Conservation (phyloP, 352 stramenopile genomes). For the Thraustochytrium striatum region DNA sequence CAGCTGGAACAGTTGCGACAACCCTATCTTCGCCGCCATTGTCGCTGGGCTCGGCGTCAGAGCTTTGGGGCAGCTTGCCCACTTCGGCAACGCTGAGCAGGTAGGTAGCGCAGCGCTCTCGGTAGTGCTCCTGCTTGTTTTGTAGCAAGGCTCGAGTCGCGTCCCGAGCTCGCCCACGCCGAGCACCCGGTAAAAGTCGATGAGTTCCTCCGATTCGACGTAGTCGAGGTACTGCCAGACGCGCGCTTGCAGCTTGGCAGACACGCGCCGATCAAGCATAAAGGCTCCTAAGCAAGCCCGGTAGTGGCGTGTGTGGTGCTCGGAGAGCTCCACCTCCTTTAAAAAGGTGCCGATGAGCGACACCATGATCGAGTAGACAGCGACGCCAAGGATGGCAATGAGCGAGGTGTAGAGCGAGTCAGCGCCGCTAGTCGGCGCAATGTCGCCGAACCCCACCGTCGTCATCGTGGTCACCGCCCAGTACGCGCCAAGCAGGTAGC, state of each 20-base stretch:
- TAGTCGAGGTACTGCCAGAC: conserved; percentile 17
- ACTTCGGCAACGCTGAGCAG: no score
- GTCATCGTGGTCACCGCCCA: conserved; percentile 43
- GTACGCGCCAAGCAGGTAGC: conserved; percentile 23
- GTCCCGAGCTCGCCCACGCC: no score
- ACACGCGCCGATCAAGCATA: conserved; percentile 25
- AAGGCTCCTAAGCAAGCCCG: conserved; percentile 20
- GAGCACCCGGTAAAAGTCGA: conserved; percentile 8
- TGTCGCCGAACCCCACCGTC: conserved; percentile 39
- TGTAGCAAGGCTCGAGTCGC: no score
- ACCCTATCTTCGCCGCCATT: no score
- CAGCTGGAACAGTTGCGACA: no score
- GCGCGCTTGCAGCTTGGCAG: not conserved
- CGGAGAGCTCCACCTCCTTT: conserved; percentile 42
- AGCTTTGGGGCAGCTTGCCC: no score
- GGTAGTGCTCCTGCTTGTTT: no score
- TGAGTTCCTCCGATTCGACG: conserved; percentile 11
- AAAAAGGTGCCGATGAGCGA: conserved; percentile 33
- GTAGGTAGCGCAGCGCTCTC: no score
- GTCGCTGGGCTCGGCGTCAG: no score
- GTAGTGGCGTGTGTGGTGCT: conserved; percentile 16
- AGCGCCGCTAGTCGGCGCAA: not conserved
- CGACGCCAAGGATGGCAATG: conserved; percentile 16
- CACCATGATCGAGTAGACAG: conserved; percentile 31
- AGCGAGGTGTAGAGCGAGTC: not conserved